Evolutionary conservation across 257 asterid species (phyloP), one percentile per base, ranked within the genome.

Genomic region (Phtheirospermum japonicum): DNA sequence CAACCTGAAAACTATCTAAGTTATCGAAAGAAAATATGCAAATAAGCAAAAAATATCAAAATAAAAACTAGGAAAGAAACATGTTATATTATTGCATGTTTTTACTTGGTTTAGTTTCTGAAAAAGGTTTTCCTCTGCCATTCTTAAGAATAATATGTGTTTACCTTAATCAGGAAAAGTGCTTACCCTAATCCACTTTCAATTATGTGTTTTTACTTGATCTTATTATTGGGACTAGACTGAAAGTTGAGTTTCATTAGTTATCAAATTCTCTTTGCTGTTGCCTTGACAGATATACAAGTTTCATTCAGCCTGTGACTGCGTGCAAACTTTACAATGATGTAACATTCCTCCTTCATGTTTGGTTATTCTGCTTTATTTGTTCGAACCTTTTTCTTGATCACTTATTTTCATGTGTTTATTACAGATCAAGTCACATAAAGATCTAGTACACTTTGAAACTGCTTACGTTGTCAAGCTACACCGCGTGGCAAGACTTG

Each of bases 381-480:
- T 56, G 49, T 43, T 45, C 19, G 2, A 43, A 16, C 20, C 5
- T 54, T 26, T 59, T 12, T 43, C 33, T 26, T 37, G 4, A 2
- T 56, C 9, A 33, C 52, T 57, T 50, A 34, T 14, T 14, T 57
- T 40, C 61, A 1, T 73, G 46, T 57, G 57, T 42, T 68, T 76
- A 43, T 6, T 61, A 53, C 85, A 89, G 99, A 87, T 93, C 67
- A 89, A 87, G 79, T 73, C 95, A 13, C 97, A 93, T 77, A 87
- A 85, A 63, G 97, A 93, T 89, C 94, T 93, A 33, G 72, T 79
- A 78, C 97, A 93, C 82, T 87, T 89, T 61, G 96, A 93, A 89
- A 93, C 99, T 71, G 92, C 97, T 56, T 93, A 93, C 55, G 99
- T 93, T 69, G 99, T 89, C 65, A 93, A 93, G 81, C 79, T 89